Base-by-base conservation (phyloP, 441 rosid genomes). In the Erodium trifolium region DNA sequence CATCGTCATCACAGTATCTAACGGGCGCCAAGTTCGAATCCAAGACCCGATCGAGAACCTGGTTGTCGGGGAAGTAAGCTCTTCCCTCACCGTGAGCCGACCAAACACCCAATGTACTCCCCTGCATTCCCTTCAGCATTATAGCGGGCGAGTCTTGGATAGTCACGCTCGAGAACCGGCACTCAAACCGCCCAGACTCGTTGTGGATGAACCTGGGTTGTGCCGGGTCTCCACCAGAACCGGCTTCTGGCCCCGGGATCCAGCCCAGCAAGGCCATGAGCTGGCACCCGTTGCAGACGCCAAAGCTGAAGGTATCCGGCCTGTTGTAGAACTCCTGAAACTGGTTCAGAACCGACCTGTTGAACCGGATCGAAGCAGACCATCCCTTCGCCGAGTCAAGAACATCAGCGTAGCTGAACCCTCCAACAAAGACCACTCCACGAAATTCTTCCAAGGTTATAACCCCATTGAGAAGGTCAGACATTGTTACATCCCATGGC, bases 301-400 rank as follows among this genome's bases (percentile, higher is more conserved):
- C 97, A 0, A 91, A 92, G 76, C 99, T 94, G 79, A 94, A 94
- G 0, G 97, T 91, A 74, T 90, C 93, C 31, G 93, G 85, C 63
- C 90, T 85, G 79, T 76, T 88, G 84, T 90, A 94, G 71, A 94
- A 94, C 80, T 91, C 97, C 72, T 87, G 96, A 70, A 91, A 94
- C 71, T 94, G 97, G 68, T 70, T 73, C 43, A 92, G 74, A 65
- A 92, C 87, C 6, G 98, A 88, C 67, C 82, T 77, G 47, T 88
- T 94, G 82, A 91, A 92, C 18, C 90, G 79, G 62, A 91, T 88
- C 13, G 99, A 94, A 70, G 95, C 99, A 71, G 96, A 83, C 99
- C 99, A 93, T 66, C 99, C 99, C 82, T 93, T 91, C 11, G 97
- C 97, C 66, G 99, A 93, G 79, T 89, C 93, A 3, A 93, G 96